Evolutionary conservation across 306 rosid genomes (phyloP).

Genomic region (Carpinus fangiana): DNA sequence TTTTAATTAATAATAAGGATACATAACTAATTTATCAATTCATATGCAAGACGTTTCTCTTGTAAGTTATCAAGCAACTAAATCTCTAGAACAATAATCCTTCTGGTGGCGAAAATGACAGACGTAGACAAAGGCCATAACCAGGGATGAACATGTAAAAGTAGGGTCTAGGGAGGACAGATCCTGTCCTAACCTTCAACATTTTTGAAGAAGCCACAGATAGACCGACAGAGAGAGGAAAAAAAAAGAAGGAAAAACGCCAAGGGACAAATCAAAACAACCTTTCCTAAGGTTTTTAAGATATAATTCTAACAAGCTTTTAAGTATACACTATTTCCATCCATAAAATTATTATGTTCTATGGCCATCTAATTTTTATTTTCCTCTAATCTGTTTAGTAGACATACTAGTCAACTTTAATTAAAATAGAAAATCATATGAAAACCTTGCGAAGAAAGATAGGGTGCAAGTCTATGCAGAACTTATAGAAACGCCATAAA

Average conservation of each 20-base stretch:
- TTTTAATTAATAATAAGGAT: conserved; percentile 4
- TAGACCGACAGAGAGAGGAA: background rate
- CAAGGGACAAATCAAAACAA: background rate
- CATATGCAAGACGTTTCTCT: background rate
- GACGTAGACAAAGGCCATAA: background rate
- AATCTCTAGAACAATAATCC: background rate
- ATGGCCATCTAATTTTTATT: background rate
- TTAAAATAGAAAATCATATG: background rate
- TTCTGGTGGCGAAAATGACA: background rate
- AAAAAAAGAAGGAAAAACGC: background rate
- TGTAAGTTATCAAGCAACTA: conserved; percentile 3
- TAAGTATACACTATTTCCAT: conserved; percentile 3
- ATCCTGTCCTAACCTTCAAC: background rate
- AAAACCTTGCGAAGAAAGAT: background rate
- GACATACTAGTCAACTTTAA: background rate
- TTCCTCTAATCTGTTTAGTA: background rate
- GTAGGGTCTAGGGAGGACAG: background rate
- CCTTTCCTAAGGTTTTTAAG: background rate
- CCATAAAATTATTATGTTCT: conserved; percentile 14
- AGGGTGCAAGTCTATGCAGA: no score
- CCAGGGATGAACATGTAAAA: background rate
- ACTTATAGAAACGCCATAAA: no score
- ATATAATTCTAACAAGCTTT: conserved; percentile 11
- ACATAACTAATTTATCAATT: background rate
- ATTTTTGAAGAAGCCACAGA: background rate